phyloP scores from a whole-genome alignment of 805 yeast species.

The Ogataea minuta region DNA sequence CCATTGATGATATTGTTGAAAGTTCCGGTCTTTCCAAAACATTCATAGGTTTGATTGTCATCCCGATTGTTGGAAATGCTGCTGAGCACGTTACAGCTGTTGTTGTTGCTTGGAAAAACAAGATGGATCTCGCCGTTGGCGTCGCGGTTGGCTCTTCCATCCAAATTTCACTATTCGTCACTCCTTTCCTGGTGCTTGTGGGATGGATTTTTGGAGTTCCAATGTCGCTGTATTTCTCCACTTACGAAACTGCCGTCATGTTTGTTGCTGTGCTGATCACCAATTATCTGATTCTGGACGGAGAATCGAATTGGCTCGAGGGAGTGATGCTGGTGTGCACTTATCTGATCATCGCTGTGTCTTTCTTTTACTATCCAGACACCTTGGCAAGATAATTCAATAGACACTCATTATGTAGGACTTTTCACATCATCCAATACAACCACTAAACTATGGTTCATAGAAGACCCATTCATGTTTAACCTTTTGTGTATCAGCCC shows the following conservation, averaged over 20 bases:
- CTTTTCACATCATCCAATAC: neutral
- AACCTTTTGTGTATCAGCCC: conserved; percentile 15
- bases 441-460: neutral
- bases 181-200: conserved; percentile 89
- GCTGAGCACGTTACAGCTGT: conserved; percentile 98
- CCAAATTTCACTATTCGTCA: conserved; percentile 92
- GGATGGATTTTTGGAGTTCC: conserved; percentile 95
- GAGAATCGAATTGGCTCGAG: conserved; percentile 95
- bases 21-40: conserved; percentile 88
- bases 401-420: neutral
- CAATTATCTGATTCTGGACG: conserved; percentile 85
- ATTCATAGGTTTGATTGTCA: conserved; percentile 87
- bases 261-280: conserved; percentile 87
- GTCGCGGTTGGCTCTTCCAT: conserved; percentile 96
- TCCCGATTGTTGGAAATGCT: conserved; percentile 97
- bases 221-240: conserved; percentile 87
- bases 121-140: conserved; percentile 96
- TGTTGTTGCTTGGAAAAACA: conserved; percentile 90
- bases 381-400: conserved; percentile 21
- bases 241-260: conserved; percentile 90
- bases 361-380: conserved; percentile 88
- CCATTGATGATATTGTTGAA: conserved; percentile 86
- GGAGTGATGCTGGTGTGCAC: conserved; percentile 90
- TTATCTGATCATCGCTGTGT: conserved; percentile 81
- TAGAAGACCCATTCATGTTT: conserved; percentile 19